Evolutionary conservation across 345 rosid species (phyloP).

Genomic region (Aethionema arabicum): DNA sequence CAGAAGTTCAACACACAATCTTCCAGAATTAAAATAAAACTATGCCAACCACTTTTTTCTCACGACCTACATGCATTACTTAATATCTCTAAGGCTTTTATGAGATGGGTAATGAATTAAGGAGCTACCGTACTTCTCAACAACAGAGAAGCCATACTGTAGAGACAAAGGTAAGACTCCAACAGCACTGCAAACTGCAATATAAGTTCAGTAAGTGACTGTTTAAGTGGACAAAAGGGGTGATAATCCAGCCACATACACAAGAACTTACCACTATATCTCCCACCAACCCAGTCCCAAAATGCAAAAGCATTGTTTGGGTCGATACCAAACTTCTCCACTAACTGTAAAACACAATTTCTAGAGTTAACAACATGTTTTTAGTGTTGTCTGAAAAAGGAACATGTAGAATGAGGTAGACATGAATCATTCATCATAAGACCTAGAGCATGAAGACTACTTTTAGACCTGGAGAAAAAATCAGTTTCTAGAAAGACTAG

Average conservation of each 20-base stretch:
- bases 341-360: constrained; percentile 57
- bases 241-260: constrained; percentile 15
- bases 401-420: constrained; percentile 2
- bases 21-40: not conserved
- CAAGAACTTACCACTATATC: constrained; percentile 74
- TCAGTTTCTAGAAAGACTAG: constrained; percentile 4
- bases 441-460: constrained; percentile 3
- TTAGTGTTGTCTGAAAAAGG: constrained; percentile 4
- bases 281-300: constrained; percentile 99
- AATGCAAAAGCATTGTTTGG: constrained; percentile 96
- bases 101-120: constrained; percentile 20
- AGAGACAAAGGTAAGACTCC: constrained; percentile 92
- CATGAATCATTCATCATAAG: not conserved
- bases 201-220: constrained; percentile 27
- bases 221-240: constrained; percentile 13
- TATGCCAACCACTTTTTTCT: not conserved
- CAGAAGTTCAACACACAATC: not conserved
- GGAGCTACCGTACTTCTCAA: constrained; percentile 78
- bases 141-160: constrained; percentile 84
- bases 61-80: not conserved
- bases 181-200: constrained; percentile 98
- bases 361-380: not conserved
- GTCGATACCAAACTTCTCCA: constrained; percentile 95
- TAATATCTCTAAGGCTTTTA: not conserved
- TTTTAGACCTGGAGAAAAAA: not conserved